Percentiles rank a stretch among this genome's conserved stretches.
phyloP scores from a whole-genome alignment of 805 yeast species.

The Metschnikowia hibisci region DNA sequence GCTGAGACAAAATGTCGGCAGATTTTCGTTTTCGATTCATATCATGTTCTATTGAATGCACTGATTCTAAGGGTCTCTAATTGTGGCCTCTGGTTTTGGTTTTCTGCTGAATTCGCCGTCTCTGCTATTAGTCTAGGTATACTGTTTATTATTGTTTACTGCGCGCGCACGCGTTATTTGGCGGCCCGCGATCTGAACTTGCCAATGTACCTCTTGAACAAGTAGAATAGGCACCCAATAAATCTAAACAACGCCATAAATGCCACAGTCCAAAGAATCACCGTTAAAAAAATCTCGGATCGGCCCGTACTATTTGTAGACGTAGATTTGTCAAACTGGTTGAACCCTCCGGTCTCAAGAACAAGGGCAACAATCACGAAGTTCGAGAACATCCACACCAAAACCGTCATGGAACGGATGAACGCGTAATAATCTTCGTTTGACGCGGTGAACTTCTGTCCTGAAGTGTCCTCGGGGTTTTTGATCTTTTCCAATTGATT shows the following conservation, averaged over 20 bases:
- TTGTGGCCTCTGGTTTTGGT: neutral
- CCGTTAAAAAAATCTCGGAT: slow-evolving; percentile 44
- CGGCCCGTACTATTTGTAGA: slow-evolving; percentile 31
- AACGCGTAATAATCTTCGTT: slow-evolving; percentile 47
- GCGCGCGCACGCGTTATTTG: slow-evolving; percentile 1
- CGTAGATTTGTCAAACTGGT: slow-evolving; percentile 32
- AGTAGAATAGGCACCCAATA: slow-evolving; percentile 49
- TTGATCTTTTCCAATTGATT: slow-evolving; percentile 51
- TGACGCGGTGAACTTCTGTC: slow-evolving; percentile 23
- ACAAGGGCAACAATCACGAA: slow-evolving; percentile 40
- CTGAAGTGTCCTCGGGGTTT: slow-evolving; percentile 35
- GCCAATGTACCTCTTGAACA: slow-evolving; percentile 33
- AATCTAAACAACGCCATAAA: slow-evolving; percentile 56
- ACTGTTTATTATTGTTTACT: neutral
- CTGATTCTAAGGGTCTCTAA: no score
- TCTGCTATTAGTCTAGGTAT: neutral
- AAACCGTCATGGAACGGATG: slow-evolving; percentile 43
- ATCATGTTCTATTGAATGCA: slow-evolving; percentile 6
- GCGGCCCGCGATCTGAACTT: slow-evolving; percentile 21
- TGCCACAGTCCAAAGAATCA: slow-evolving; percentile 60
- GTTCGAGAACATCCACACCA: slow-evolving; percentile 44
- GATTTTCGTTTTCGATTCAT: slow-evolving; percentile 17
- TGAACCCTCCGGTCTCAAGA: slow-evolving; percentile 42
- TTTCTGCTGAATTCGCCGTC: neutral
- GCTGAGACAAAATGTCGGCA: slow-evolving; percentile 17